Base-by-base conservation (phyloP, 495 filamentous ascomycete genomes). In the Talaromyces adpressus region DNA sequence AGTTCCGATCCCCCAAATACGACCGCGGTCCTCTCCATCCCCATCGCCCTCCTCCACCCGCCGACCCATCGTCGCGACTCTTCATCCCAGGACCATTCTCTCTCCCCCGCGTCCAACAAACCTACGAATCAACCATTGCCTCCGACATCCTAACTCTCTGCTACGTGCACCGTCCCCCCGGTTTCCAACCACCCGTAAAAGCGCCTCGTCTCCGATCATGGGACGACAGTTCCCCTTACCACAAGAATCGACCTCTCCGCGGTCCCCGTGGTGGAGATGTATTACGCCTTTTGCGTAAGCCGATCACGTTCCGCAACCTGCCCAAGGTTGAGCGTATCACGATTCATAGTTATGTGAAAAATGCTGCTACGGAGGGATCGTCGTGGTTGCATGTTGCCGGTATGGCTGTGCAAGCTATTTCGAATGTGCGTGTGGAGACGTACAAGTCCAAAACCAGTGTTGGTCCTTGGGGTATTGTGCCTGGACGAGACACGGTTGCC, bases 41-140 rank as follows among this genome's bases (percentile, higher is more conserved):
- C 51, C 86, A 96, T 71, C 90, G 95, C 74, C 92, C 90, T 14
- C 94, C 91, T 4, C 82, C 86, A 11, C 81, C 88, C 52, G 94
- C 94, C 39, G 88, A 92, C 67, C 93, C 94, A 11, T 82, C 87
- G 62, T 97, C 94, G 63, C 88, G 94, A 71, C 77, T 89, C 59
- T 98, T 92, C 79, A 79, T 89, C n/a, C 94, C 94, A 1, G 95
- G 95, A 5, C 94, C 94, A 7, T 98, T 98, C 82, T 88, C 87
- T 73, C 79, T 90, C 25, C 91, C 94, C 27, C 89, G 94, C 66
- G 84, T 96, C 54, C 85, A 91, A 71, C 91, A 98, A 73, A 97
- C 93, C 62, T 97, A 89, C 82, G 82, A 91, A 69, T 85, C 85
- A 57, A 96, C 91, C 65, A 79, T 96, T 64, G 88, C 91, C 56